A percentile compares a stretch with the other conserved stretches of the same genome.
Conservation (phyloP, 345 rosid species). For the Arabis hirsuta region DNA sequence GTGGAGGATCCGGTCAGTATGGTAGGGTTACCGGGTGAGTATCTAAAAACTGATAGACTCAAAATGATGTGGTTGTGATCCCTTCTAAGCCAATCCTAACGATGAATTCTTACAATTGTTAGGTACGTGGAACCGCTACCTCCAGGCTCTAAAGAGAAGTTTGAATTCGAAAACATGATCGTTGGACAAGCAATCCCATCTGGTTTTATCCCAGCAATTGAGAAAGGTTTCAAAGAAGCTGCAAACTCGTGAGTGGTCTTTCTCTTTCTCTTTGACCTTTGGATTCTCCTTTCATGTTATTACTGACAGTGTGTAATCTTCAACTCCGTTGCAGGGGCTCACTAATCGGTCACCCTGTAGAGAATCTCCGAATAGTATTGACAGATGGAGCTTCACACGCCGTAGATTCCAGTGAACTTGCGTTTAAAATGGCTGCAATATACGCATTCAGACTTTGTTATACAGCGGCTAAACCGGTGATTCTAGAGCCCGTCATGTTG, state of each 20-base stretch:
- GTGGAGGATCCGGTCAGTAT: slow-evolving; percentile 99
- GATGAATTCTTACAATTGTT: slow-evolving; percentile 23
- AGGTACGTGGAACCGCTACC: slow-evolving; percentile 93
- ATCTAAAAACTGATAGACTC: not conserved
- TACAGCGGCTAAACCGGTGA: slow-evolving; percentile 83
- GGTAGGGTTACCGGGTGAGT: slow-evolving; percentile 91
- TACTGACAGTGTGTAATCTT: not conserved
- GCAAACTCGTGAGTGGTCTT: slow-evolving; percentile 81
- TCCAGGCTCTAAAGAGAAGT: slow-evolving; percentile 61
- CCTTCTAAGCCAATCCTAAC: slow-evolving; percentile 16
- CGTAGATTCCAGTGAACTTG: slow-evolving; percentile 98
- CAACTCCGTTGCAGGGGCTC: slow-evolving; percentile 69
- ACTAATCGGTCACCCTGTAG: slow-evolving; percentile 94
- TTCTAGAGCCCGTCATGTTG: slow-evolving; percentile 94
- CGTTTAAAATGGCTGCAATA: slow-evolving; percentile 94
- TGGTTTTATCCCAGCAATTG: slow-evolving; percentile 90
- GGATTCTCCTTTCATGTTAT: not conserved
- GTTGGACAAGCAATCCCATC: slow-evolving; percentile 98
- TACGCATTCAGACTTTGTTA: slow-evolving; percentile 99
- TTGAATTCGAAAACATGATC: slow-evolving; percentile 91
- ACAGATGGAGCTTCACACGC: slow-evolving; percentile 97
- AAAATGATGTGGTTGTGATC: slow-evolving; percentile 4
- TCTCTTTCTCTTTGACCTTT: not conserved
- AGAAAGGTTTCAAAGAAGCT: slow-evolving; percentile 98
- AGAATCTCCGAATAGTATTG: slow-evolving; percentile 77